These are phyloP conservation scores for Saccharomycopsis crataegensis DNA, from an alignment of 1,139 yeast genomes.

Conservation along the genomic window DNA sequence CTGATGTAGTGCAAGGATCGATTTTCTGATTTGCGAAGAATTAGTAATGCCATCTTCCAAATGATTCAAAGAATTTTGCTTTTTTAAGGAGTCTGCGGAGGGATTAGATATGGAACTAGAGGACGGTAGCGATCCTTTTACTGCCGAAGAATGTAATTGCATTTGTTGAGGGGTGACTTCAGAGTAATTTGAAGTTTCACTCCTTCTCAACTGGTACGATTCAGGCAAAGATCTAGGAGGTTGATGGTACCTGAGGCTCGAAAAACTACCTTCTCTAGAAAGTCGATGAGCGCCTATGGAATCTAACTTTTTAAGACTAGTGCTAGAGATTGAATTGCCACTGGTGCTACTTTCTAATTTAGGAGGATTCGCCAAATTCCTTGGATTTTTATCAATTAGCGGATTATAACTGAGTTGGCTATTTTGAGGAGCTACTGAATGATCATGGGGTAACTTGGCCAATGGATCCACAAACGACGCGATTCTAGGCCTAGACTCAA, in stretches of 20 bases:
- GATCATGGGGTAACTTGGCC: conserved; percentile 6
- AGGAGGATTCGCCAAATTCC: background rate
- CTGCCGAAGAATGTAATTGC: too few relatives aligned
- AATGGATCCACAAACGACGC: conserved; percentile 14
- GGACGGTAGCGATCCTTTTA: background rate
- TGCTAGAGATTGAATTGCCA: background rate
- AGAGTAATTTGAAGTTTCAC: too few relatives aligned
- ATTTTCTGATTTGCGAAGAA: conserved; percentile 8
- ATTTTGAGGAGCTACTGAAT: background rate
- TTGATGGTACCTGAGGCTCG: too few relatives aligned
- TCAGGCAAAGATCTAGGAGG: too few relatives aligned
- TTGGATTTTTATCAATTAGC: background rate
- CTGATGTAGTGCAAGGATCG: conserved; percentile 8
- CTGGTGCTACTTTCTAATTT: background rate
- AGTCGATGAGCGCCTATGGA: background rate
- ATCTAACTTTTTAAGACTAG: background rate
- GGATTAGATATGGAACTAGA: background rate
- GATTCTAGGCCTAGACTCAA: conserved; percentile 8
- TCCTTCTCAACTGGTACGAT: too few relatives aligned
- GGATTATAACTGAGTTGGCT: background rate
- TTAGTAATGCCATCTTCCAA: background rate
- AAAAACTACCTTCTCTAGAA: background rate
- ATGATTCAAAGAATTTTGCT: background rate
- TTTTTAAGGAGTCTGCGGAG: background rate
- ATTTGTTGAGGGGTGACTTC: too few relatives aligned